These are phyloP conservation scores for Aschersonia sp. DNA, from an alignment of 2,329 filamentous ascomycete genomes.

Conservation along the genomic window DNA sequence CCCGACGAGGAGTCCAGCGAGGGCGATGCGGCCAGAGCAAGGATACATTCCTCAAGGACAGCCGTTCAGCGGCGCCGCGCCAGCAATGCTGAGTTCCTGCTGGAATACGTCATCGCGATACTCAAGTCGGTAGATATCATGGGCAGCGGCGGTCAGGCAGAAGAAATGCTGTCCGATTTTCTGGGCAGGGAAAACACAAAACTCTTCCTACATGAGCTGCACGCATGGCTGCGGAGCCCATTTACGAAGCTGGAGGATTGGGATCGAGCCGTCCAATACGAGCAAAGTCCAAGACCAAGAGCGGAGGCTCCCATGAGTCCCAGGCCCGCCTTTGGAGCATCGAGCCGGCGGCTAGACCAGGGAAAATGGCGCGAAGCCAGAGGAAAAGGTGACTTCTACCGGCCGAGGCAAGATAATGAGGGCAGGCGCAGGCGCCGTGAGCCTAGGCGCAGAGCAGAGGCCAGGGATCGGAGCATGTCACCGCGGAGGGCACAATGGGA, in stretches of 20 bases:
- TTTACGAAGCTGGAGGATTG: conserved; percentile 58
- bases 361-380: background rate
- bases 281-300: background rate
- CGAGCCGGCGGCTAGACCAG: background rate
- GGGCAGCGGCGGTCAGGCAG: conserved; percentile 62
- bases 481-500: background rate
- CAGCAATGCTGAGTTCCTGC: conserved; percentile 61
- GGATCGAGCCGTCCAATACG: conserved; percentile 69
- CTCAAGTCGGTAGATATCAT: conserved; percentile 73
- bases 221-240: conserved; percentile 71
- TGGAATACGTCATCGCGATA: conserved; percentile 76
- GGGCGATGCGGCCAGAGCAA: conserved; percentile 12
- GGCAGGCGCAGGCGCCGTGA: conserved; percentile 1
- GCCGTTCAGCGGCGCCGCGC: conserved; percentile 18
- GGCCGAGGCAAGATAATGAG: conserved; percentile 4
- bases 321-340: background rate
- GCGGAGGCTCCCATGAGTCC: background rate
- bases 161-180: conserved; percentile 66
- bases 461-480: background rate
- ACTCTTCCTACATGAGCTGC: conserved; percentile 74
- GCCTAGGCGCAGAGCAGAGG: background rate
- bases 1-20: conserved; percentile 3
- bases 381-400: conserved; percentile 13
- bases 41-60: conserved; percentile 19
- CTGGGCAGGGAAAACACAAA: conserved; percentile 58